Base-by-base conservation (phyloP, 2,329 filamentous ascomycete genomes). In the Verticillium nonalfalfae region DNA sequence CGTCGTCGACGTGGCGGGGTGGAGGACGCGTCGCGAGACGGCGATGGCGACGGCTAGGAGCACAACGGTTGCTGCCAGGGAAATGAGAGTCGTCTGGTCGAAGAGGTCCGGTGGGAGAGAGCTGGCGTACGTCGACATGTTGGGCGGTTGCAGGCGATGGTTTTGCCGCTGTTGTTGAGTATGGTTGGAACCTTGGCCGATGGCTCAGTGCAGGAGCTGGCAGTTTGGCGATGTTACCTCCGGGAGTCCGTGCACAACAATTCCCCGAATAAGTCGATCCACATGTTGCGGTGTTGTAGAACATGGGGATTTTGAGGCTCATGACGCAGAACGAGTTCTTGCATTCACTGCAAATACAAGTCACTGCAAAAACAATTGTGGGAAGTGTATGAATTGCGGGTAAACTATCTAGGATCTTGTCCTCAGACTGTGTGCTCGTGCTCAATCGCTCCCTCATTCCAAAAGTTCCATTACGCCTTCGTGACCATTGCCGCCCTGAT, bases 11-110 rank as follows among this genome's bases (percentile, higher is more conserved):
- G 86, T 79, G 1, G 79, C 70, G 18, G 76, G 71, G 4, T 88
- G 73, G 26, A 85, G 76, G 26, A 77, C 75, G 57, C 65, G 68
- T 35, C 76, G 76, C 10, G 85, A 86, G 26, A 79, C 68, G 31
- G 66, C 66, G 70, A 85, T 84, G 60, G 84, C 83, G 60, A 76
- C 70, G 59, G 74, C 69, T 18, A 84, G 73, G 66, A 88, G 81
- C 66, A 77, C 77, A 61, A 86, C 68, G 7, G 83, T 85, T 15
- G 80, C 80, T 56, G 78, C 75, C 56, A 88, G 81, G 45, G 85
- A 88, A 65, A 83, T 69, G 64, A 88, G 76, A 15, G 85, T 88
- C 1, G 82, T 86, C 60, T 74, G 73, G 71, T 89, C 86, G 70
- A 87, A 85, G 36, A 87, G 71, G 66, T 86, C 82, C 4, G 80